phyloP scores from a whole-genome alignment of 805 yeast genomes.

The Zygosaccharomyces lentus region DNA sequence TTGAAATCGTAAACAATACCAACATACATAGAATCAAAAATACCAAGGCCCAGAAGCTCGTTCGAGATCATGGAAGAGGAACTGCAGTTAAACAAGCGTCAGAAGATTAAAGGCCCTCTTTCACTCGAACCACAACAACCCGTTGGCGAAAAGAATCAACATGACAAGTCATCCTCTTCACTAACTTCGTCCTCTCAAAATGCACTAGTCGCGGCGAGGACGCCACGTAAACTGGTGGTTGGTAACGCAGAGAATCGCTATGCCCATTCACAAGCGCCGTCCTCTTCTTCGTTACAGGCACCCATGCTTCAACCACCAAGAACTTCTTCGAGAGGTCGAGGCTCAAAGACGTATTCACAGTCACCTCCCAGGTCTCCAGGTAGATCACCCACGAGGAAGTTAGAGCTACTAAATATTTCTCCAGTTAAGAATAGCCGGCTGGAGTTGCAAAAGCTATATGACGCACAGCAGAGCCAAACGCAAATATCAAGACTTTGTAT shows the following conservation, averaged over 20 bases:
- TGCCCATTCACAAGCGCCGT: conserved; percentile 24
- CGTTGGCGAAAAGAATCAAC: conserved; percentile 2
- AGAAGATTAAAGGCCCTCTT: conserved; percentile 8
- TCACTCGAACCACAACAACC: not conserved
- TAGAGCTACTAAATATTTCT: conserved; percentile 41
- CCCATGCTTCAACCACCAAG: conserved; percentile 34
- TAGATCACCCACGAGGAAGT: conserved; percentile 38
- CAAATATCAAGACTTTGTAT: conserved; percentile 62
- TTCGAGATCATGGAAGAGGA: conserved; percentile 10
- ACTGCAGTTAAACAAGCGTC: conserved; percentile 23
- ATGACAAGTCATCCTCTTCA: conserved; percentile 9
- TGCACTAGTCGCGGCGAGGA: conserved; percentile 10
- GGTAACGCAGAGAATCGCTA: conserved; percentile 22
- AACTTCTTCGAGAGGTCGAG: conserved; percentile 36
- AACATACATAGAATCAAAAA: too few species aligned
- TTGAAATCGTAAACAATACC: conserved; percentile 1
- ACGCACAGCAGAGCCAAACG: conserved; percentile 33
- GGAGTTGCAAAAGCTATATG: conserved; percentile 30
- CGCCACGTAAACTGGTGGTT: conserved; percentile 30
- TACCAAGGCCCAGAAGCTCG: not conserved
- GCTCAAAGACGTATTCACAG: conserved; percentile 27
- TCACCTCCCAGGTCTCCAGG: conserved; percentile 35
- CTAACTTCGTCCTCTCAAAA: conserved; percentile 6
- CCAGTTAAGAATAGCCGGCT: conserved; percentile 37
- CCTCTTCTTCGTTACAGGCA: conserved; percentile 25